phyloP scores from a whole-genome alignment of 768 basidiomycete species.

The Termitomyces sp. region DNA sequence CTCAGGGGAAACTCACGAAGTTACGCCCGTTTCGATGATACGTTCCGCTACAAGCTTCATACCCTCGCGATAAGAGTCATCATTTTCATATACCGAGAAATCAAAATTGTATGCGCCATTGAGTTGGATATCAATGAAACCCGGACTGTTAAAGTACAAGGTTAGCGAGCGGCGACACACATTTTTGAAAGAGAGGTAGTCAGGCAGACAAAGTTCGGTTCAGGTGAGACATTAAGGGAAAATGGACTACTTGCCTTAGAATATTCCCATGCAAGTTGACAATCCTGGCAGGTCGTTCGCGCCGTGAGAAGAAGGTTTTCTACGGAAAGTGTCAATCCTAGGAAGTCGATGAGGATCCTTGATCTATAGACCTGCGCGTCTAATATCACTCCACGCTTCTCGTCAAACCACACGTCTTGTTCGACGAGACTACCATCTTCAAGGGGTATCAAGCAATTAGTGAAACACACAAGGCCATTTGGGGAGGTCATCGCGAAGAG shows the following conservation, averaged over 20 bases:
- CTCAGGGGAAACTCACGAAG: slow-evolving; percentile 52
- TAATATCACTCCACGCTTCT: slow-evolving; percentile 64
- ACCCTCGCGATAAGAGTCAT: slow-evolving; percentile 61
- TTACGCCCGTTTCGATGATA: slow-evolving; percentile 85
- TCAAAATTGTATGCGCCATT: slow-evolving; percentile 89
- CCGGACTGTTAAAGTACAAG: slow-evolving; percentile 47
- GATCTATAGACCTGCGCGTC: slow-evolving; percentile 59
- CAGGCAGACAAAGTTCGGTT: neutral
- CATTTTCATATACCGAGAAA: slow-evolving; percentile 78
- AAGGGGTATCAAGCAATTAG: slow-evolving; percentile 75
- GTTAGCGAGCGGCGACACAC: neutral
- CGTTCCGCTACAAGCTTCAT: slow-evolving; percentile 67
- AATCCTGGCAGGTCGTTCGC: slow-evolving; percentile 54
- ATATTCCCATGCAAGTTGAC: slow-evolving; percentile 77
- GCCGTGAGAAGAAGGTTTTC: slow-evolving; percentile 63
- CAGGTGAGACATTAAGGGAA: neutral
- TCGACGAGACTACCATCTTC: slow-evolving; percentile 75
- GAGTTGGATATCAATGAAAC: slow-evolving; percentile 83
- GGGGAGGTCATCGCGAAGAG: slow-evolving; percentile 31
- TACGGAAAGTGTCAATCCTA: slow-evolving; percentile 22
- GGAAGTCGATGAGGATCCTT: neutral
- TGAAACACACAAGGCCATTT: slow-evolving; percentile 80
- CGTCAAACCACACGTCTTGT: slow-evolving; percentile 81
- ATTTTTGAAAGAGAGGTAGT: neutral
- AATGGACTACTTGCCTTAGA: slow-evolving; percentile 43